phyloP scores from a whole-genome alignment of 441 rosid species.

The Daphne laureola region DNA sequence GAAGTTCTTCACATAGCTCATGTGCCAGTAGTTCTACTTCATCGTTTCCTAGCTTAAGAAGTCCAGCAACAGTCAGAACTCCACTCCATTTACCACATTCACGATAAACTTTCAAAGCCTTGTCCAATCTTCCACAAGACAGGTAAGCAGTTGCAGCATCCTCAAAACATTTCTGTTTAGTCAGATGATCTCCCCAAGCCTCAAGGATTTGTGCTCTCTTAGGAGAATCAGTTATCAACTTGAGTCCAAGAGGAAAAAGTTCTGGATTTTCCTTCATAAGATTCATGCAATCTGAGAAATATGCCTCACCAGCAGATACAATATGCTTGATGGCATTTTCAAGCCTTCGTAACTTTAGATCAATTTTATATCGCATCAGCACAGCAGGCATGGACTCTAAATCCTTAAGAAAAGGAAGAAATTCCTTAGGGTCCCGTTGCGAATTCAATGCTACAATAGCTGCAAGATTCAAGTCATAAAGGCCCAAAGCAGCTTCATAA shows the following conservation, averaged over 20 bases:
- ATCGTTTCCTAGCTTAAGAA: constrained; percentile 57
- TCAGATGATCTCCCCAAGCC: constrained; percentile 90
- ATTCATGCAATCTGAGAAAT: constrained; percentile 60
- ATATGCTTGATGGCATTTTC: constrained; percentile 87
- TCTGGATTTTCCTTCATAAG: constrained; percentile 76
- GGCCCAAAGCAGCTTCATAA: constrained; percentile 90
- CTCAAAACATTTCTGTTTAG: constrained; percentile 61
- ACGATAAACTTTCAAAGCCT: constrained; percentile 83
- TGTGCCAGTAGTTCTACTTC: constrained; percentile 64
- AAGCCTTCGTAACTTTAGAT: constrained; percentile 62
- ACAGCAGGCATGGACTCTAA: constrained; percentile 59
- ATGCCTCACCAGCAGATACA: constrained; percentile 68
- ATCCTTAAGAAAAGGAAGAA: constrained; percentile 90
- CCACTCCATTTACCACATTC: constrained; percentile 86
- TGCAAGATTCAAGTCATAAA: constrained; percentile 91
- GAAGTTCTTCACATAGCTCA: constrained; percentile 86
- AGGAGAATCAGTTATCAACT: constrained; percentile 51
- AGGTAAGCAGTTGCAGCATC: constrained; percentile 83
- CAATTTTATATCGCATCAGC: constrained; percentile 75
- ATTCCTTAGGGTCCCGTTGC: constrained; percentile 95
- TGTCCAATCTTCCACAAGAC: constrained; percentile 64
- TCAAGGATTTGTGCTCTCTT: constrained; percentile 63
- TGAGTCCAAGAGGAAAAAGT: constrained; percentile 75
- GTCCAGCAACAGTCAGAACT: constrained; percentile 76
- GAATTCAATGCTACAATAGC: constrained; percentile 96